phyloP scores from a whole-genome alignment of 2,329 filamentous ascomycete genomes.

The Amphichorda felina region DNA sequence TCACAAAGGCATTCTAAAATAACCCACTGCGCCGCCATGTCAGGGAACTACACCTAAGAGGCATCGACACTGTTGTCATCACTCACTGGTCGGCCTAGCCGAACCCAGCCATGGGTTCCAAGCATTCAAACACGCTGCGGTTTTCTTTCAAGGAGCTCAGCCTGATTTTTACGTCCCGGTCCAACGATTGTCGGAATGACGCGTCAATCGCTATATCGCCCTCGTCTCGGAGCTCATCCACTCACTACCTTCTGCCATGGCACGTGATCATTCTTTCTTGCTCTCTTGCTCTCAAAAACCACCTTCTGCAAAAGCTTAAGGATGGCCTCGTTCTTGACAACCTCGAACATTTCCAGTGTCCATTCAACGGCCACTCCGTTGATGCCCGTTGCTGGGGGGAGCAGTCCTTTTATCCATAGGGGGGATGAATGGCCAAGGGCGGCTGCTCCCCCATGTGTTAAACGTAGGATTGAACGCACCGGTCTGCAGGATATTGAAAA shows the following conservation, averaged over 20 bases:
- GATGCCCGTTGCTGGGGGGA: constrained; percentile 23
- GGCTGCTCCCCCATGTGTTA: constrained; percentile 19
- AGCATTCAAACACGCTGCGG: constrained; percentile 8
- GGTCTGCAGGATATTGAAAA: constrained; percentile 22
- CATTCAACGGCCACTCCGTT: constrained; percentile 23
- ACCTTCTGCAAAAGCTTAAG: constrained; percentile 15
- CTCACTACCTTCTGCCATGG: constrained; percentile 20
- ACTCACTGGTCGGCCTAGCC: constrained; percentile 26
- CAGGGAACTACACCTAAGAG: too few relatives aligned
- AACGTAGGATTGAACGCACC: constrained; percentile 17
- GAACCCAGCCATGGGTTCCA: constrained; percentile 18
- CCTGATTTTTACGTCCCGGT: constrained; percentile 24
- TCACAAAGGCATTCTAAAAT: constrained; percentile 25
- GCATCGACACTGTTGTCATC: neutral
- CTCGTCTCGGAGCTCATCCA: constrained; percentile 19
- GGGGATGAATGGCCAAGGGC: constrained; percentile 25
- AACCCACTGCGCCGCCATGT: constrained; percentile 18
- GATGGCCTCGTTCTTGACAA: constrained; percentile 12
- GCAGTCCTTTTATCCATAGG: constrained; percentile 17
- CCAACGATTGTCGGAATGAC: constrained; percentile 22
- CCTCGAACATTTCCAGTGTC: constrained; percentile 20
- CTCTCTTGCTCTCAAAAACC: constrained; percentile 11
- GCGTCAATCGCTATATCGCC: constrained; percentile 16
- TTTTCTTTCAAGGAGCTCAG: constrained; percentile 9
- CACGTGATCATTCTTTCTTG: constrained; percentile 15